These are phyloP conservation scores for Pulveroboletus sp. DNA, from an alignment of 768 basidiomycete species.

Conservation along the genomic window DNA sequence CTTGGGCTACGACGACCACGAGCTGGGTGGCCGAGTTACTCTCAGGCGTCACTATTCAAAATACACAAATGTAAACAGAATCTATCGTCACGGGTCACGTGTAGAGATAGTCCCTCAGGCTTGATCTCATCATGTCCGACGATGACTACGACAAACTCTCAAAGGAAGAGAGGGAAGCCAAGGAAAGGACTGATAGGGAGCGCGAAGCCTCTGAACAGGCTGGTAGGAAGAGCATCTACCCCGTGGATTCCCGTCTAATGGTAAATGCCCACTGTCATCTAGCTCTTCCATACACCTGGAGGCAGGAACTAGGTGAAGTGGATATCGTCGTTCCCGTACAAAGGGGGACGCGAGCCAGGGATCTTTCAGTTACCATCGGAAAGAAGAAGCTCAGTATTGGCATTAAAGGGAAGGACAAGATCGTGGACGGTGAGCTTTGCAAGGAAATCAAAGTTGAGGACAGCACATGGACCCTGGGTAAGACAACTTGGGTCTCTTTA, in stretches of 20 bases:
- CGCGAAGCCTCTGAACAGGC: slow-evolving; percentile 80
- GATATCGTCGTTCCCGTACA: slow-evolving; percentile 83
- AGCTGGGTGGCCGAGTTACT: slow-evolving; percentile 11
- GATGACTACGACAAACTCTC: slow-evolving; percentile 74
- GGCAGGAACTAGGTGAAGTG: slow-evolving; percentile 82
- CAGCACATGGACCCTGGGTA: slow-evolving; percentile 95
- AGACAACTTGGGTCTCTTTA: slow-evolving; percentile 9
- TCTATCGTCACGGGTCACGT: slow-evolving; percentile 21
- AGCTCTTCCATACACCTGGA: slow-evolving; percentile 93
- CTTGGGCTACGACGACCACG: slow-evolving; percentile 9
- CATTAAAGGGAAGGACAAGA: slow-evolving; percentile 80
- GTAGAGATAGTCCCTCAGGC: slow-evolving; percentile 19
- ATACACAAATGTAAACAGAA: slow-evolving; percentile 36
- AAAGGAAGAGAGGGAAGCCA: slow-evolving; percentile 67
- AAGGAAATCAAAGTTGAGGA: slow-evolving; percentile 95
- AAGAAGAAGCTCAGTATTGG: slow-evolving; percentile 83
- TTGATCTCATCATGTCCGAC: slow-evolving; percentile 32
- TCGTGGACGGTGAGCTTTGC: slow-evolving; percentile 87
- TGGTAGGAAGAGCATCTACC: slow-evolving; percentile 45
- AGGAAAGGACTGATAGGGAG: slow-evolving; percentile 64
- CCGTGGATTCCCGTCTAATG: slow-evolving; percentile 21
- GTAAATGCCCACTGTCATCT: slow-evolving; percentile 6
- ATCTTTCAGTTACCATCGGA: slow-evolving; percentile 68
- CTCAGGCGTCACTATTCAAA: slow-evolving; percentile 17
- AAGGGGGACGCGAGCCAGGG: slow-evolving; percentile 77